Conservation (phyloP, 257 asterid genomes). For the Galeopsis tetrahit region DNA sequence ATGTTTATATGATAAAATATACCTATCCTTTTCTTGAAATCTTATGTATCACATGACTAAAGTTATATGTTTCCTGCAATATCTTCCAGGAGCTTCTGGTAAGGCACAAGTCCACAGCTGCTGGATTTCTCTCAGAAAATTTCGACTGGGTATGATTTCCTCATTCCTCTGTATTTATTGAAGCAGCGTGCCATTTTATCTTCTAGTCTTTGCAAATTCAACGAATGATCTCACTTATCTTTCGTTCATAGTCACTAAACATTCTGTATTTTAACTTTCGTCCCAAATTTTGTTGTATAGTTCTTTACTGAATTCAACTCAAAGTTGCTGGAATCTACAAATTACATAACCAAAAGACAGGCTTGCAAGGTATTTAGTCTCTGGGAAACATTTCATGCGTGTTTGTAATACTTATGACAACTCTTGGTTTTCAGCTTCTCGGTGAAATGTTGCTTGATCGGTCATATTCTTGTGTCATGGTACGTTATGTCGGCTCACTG, state of each 20-base stretch:
- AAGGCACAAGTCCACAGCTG: conserved; percentile 89
- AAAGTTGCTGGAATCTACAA: conserved; percentile 78
- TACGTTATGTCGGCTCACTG: too few relatives aligned
- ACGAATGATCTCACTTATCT: neutral
- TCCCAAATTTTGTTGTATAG: conserved; percentile 43
- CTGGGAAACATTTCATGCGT: neutral
- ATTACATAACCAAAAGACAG: conserved; percentile 87
- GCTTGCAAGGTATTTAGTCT: conserved; percentile 70
- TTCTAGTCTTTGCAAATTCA: conserved; percentile 9
- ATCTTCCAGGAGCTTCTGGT: conserved; percentile 81
- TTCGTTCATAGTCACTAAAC: neutral
- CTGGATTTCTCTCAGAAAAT: conserved; percentile 73
- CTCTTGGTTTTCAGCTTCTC: conserved; percentile 59
- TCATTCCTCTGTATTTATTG: conserved; percentile 9
- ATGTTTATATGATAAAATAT: neutral
- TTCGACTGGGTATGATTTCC: conserved; percentile 66
- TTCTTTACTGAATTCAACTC: conserved; percentile 85
- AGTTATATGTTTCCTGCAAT: conserved; percentile 32
- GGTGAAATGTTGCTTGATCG: conserved; percentile 35
- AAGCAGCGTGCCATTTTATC: neutral
- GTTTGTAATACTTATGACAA: conserved; percentile 11
- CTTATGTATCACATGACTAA: conserved; percentile 3
- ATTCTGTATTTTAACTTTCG: neutral
- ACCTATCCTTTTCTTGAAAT: neutral
- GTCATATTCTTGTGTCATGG: too few relatives aligned